Evolutionary conservation across 2,329 filamentous ascomycete genomes (phyloP).

Genomic region (Ophiostoma montium): DNA sequence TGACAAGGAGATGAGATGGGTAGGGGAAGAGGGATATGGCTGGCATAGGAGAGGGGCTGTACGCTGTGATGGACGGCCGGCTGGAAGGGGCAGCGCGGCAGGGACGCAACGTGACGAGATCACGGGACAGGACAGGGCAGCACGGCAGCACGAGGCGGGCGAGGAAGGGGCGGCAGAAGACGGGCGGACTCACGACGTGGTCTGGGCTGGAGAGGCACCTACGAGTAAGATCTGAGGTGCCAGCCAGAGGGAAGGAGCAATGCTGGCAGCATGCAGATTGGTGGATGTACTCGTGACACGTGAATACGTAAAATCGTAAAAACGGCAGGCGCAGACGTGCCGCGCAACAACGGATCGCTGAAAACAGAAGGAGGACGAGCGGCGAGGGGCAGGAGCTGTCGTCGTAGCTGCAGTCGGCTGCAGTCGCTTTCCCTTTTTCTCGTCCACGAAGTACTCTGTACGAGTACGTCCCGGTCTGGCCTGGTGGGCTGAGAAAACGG

Average conservation of each 20-base stretch:
- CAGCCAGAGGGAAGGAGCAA: too few relatives aligned
- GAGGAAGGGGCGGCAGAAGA: background rate
- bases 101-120: background rate
- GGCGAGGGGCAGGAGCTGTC: background rate
- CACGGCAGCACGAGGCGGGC: background rate
- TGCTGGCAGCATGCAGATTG: too few relatives aligned
- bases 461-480: too few relatives aligned
- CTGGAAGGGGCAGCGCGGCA: too few relatives aligned
- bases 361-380: background rate
- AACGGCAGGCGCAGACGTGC: too few relatives aligned
- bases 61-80: background rate
- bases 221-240: too few relatives aligned
- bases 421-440: background rate
- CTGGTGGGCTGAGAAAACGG: background rate
- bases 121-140: background rate
- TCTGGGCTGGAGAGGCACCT: too few relatives aligned
- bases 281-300: too few relatives aligned
- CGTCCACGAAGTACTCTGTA: too few relatives aligned
- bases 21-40: background rate
- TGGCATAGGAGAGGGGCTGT: background rate
- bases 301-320: too few relatives aligned
- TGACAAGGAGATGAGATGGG: background rate
- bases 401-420: background rate
- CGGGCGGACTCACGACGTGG: background rate
- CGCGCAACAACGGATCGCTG: too few relatives aligned